phyloP scores from a whole-genome alignment of 179 eudicot species.

The Monotropa hypopitys region DNA sequence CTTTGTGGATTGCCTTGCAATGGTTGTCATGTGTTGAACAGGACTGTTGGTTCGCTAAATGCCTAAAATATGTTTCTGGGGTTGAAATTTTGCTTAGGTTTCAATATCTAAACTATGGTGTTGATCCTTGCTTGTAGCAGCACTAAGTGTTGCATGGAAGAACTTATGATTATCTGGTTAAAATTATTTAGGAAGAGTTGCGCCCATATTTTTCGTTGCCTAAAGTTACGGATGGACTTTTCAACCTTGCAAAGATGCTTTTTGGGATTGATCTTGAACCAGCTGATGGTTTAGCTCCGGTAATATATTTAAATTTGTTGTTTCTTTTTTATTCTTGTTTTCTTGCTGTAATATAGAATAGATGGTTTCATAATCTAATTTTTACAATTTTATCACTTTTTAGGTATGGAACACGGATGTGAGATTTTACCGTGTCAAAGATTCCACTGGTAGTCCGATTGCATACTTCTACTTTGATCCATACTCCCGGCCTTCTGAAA shows the following conservation, averaged over 20 bases:
- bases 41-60: neutral
- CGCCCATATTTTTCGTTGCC: conserved; percentile 97
- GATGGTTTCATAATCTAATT: conserved; percentile 1
- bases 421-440: conserved; percentile 70
- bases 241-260: conserved; percentile 70
- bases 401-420: conserved; percentile 96
- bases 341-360: neutral
- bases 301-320: conserved; percentile 13
- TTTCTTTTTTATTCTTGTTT: neutral
- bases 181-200: conserved; percentile 60
- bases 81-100: neutral
- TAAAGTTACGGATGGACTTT: conserved; percentile 96
- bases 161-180: conserved; percentile 5
- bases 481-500: conserved; percentile 94
- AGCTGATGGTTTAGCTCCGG: conserved; percentile 95
- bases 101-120: neutral
- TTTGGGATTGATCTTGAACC: conserved; percentile 63
- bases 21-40: neutral
- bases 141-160: neutral
- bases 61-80: neutral
- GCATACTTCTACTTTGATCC: conserved; percentile 98
- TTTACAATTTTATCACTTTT: conserved; percentile 4
- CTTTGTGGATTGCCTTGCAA: neutral
- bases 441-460: conserved; percentile 56
- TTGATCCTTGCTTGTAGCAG: neutral